phyloP scores from a whole-genome alignment of 768 basidiomycete species.

The Suillus plorans region DNA sequence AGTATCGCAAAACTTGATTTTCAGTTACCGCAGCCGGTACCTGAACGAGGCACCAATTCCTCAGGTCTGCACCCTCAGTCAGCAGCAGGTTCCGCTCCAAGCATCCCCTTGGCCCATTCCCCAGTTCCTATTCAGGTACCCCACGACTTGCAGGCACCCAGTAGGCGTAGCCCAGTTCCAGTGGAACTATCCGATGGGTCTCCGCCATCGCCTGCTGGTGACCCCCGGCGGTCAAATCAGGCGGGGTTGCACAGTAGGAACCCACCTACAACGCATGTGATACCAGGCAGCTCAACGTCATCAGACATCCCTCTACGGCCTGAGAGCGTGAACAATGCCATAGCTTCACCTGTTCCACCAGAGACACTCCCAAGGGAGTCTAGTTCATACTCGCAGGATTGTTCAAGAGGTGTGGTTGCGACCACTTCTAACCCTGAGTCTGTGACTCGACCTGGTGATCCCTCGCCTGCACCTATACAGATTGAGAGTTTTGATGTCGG shows the following conservation, averaged over 20 bases:
- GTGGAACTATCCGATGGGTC: not conserved
- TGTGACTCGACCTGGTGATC: not conserved
- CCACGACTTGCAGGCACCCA: not conserved
- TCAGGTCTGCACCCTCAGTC: constrained; percentile 4
- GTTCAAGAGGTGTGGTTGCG: not conserved
- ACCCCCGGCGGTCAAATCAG: not conserved
- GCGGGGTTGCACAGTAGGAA: not conserved
- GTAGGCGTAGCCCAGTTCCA: not conserved
- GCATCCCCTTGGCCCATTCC: not conserved
- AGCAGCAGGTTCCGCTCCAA: constrained; percentile 1
- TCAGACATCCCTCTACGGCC: not conserved
- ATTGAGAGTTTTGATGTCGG: constrained; percentile 1
- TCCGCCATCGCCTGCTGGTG: not conserved
- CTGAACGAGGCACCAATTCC: not conserved
- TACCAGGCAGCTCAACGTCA: not conserved
- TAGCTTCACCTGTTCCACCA: not conserved
- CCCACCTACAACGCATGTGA: too few species aligned
- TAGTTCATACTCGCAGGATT: not conserved
- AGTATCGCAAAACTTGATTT: constrained; percentile 13
- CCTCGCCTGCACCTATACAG: not conserved
- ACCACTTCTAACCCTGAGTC: not conserved
- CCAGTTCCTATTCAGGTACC: not conserved
- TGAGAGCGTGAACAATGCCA: not conserved
- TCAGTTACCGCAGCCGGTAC: not conserved
- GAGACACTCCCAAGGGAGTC: not conserved